phyloP scores from a whole-genome alignment of 2,329 filamentous ascomycete genomes.

The Blastomyces emzantsi region DNA sequence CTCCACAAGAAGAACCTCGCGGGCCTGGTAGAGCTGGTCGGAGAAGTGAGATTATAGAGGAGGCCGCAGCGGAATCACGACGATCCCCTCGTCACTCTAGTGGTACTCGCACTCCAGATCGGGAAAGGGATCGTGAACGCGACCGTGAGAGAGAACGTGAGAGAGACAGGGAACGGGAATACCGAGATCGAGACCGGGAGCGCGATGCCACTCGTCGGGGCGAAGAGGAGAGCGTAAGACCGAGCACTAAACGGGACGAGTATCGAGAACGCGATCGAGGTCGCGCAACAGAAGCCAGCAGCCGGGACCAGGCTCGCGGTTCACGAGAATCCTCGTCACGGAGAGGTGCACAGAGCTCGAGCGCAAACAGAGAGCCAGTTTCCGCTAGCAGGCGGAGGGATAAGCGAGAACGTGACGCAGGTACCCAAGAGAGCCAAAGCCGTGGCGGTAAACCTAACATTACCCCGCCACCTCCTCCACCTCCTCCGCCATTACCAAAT shows the following conservation, averaged over 20 bases:
- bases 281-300: constrained; percentile 8
- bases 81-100: constrained; percentile 25
- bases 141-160: constrained; percentile 22
- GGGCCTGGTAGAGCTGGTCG: constrained; percentile 22
- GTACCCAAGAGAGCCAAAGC: neutral
- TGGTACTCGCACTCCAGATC: constrained; percentile 18
- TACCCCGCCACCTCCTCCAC: constrained; percentile 10
- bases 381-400: constrained; percentile 10
- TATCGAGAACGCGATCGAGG: constrained; percentile 23
- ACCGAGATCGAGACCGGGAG: constrained; percentile 22
- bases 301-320: constrained; percentile 8
- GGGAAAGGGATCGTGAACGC: constrained; percentile 19
- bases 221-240: constrained; percentile 23
- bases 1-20: constrained; percentile 23
- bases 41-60: constrained; percentile 30
- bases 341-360: constrained; percentile 6
- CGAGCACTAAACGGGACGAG: constrained; percentile 29
- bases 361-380: constrained; percentile 5
- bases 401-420: constrained; percentile 11
- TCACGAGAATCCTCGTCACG: constrained; percentile 14
- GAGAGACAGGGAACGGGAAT: constrained; percentile 16
- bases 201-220: constrained; percentile 23
- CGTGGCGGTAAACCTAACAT: constrained; percentile 2
- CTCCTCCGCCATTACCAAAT: constrained; percentile 3
- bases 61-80: constrained; percentile 26